Evolutionary conservation across 495 filamentous ascomycete genomes (phyloP), one percentile per base, ranked within the genome.

Genomic region (Jackrogersella minutella): DNA sequence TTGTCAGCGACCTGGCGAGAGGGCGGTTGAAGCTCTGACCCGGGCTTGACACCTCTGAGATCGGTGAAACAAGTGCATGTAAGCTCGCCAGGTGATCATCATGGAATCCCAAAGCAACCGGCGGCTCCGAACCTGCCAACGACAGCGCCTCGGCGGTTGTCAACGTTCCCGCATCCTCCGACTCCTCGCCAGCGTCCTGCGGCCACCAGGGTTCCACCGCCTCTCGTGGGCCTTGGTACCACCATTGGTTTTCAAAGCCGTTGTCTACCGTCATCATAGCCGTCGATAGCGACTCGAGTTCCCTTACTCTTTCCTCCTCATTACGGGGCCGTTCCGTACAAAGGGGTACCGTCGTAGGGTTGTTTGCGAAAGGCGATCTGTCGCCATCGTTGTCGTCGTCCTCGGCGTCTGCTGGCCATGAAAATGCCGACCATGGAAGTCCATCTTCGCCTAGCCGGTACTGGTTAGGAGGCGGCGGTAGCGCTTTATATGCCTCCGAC

Each of bases 211-310:
- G 31, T 43, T 58, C 47, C 3, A 64, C 60, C 2, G 70, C 51
- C 58, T 77, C 71, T 1, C 78, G 64, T 4, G 21, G 40, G 5
- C 80, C 80, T 52, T 80, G 78, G 54, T 80, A 77, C 80, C 80
- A 82, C 80, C 80, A 82, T 66, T 82, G 80, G 68, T 77, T 79
- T 70, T 83, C 81, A 36, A 83, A 82, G 9, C 81, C 81, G 55
- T 82, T 81, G 63, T 84, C 83, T 6, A 85, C 81, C 3, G 83
- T 85, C 77, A 85, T 80, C 82, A 85, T 82, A 22, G 83, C 83
- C 22, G 76, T 76, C 14, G 81, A 80, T 13, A 85, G 69, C 0
- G 80, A 78, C 53, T 78, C 81, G 24, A 84, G 73, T 17, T 85
- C 80, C 65, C 24, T 73, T 36, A 24, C 77, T 72, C 65, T 68